Base-by-base conservation (phyloP, 306 rosid species). In the Sesbania bispinosa region DNA sequence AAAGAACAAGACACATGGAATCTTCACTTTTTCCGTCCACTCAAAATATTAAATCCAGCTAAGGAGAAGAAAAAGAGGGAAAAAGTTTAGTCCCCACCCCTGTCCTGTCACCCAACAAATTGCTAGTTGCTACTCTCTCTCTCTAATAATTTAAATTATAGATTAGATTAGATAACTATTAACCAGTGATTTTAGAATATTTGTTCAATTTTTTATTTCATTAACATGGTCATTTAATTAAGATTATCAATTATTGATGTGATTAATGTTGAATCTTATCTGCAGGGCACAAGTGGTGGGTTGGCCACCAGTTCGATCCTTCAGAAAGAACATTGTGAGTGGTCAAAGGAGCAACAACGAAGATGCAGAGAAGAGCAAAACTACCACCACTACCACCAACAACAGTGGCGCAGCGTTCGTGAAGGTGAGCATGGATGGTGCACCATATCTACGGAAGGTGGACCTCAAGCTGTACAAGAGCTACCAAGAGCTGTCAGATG, bases 381-480 rank as follows among this genome's bases (percentile, higher is more conserved):
- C 26, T 18, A 13, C 71, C 6, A 21, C 50, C 3, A 4, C 35
- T 1, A 0, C 47, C 7, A 60, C 29, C 5, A 10, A 11, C 15
- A 5, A 0, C 14, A 1, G 38, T 1, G 45, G 15, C 8, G 91
- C 62, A 6, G 92, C 89, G 2, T 81, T 89, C 19, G 98, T 92
- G 29, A 92, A 92, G 72, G 98, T 92, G 26, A 89, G 96, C 79
- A 81, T 92, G 98, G 98, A 92, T 35, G 98, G 98, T 1, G 98
- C 98, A 10, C 98, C 98, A 0, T 92, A 89, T 76, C 72, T 92
- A 15, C 88, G 98, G 2, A 92, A 89, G 81, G 98, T 92, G 69
- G 98, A 92, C 77, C 76, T 92, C 66, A 88, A 86, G 62, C 11
- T 86, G 83, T 89, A 92, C 95, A 60, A 74, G 52, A 88, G 92